Conservation (phyloP, 345 rosid species). For the Arabis hirsuta region DNA sequence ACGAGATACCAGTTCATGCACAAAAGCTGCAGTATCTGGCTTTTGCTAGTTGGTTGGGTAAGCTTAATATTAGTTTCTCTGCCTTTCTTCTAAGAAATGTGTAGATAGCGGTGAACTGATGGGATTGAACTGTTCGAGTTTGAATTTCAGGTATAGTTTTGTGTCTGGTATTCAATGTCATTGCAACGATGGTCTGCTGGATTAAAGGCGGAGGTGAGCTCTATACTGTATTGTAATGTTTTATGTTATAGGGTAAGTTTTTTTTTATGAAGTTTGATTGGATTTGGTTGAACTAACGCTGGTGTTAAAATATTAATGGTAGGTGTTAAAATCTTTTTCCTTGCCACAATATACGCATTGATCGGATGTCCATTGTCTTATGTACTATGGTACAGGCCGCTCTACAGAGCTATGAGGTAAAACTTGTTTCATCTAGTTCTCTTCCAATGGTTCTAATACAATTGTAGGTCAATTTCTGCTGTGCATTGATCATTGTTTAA, state of each 20-base stretch:
- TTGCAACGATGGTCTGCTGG: conserved; percentile 90
- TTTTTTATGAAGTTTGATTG: background rate
- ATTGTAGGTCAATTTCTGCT: no score
- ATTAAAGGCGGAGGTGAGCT: conserved; percentile 89
- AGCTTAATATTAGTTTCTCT: background rate
- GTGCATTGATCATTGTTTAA: background rate
- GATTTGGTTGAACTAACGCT: conserved; percentile 19
- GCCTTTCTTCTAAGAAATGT: background rate
- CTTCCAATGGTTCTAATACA: background rate
- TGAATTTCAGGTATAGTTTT: conserved; percentile 75
- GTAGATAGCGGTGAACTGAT: background rate
- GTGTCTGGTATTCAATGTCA: conserved; percentile 80
- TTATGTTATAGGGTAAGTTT: background rate
- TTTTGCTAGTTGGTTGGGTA: conserved; percentile 99
- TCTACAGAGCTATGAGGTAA: conserved; percentile 96
- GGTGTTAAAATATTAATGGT: conserved; percentile 34
- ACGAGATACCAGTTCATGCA: conserved; percentile 94
- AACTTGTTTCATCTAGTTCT: background rate
- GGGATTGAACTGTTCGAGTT: background rate
- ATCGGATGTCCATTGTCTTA: conserved; percentile 90
- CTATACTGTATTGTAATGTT: background rate
- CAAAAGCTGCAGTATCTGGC: conserved; percentile 96
- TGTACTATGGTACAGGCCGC: conserved; percentile 96
- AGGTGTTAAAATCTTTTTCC: conserved; percentile 95
- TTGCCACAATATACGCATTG: conserved; percentile 81